Evolutionary conservation across 495 filamentous ascomycete genomes (phyloP), one percentile per base, ranked within the genome.

Genomic region (Hypoxylon rickii): DNA sequence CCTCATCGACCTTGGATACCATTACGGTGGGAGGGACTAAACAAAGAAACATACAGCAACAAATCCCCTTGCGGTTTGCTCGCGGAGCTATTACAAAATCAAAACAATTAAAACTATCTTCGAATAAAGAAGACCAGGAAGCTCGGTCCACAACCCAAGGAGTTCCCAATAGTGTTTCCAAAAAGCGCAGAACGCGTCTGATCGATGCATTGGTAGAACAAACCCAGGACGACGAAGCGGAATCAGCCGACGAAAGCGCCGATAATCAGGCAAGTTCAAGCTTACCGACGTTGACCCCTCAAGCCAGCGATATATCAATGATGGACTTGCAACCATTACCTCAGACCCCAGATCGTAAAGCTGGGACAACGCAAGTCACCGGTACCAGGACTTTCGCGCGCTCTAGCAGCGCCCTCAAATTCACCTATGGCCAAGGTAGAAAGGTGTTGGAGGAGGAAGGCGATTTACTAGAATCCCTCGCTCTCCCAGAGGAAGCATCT

Each of bases 151-250:
- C 40, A 1, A 16, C 19, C 11, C 58, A 42, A 51, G 44, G 4
- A 38, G 63, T 40, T 26, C 51, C 52, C 2, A 44, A 44, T 8
- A 58, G 40, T 18, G 32, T 21, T 44, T 36, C 55, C 11, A 64
- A 64, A 26, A 64, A 42, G 40, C 70, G 70, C 13, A 77, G 76
- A 29, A 76, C 72, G 46, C 75, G 82, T 13, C 45, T 85, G 19
- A 83, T 85, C 47, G 82, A 85, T 67, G 69, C 73, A 19, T 66
- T 85, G n/a, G 77, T 70, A 11, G 72, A 73, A n/a, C 78, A 81
- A 54, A 64, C 58, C 7, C 42, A 53, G 37, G 55, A 55, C 17
- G 63, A 68, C 1, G 52, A 19, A 4, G 12, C 20, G 17, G 47
- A 44, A 13, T 38, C 38, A 13, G 45, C 19, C 10, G 63, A 68